A percentile compares a stretch with the other conserved stretches of the same genome.
Evolutionary conservation across 768 basidiomycete species (phyloP).

Genomic region (Boletellus ananiceps): DNA sequence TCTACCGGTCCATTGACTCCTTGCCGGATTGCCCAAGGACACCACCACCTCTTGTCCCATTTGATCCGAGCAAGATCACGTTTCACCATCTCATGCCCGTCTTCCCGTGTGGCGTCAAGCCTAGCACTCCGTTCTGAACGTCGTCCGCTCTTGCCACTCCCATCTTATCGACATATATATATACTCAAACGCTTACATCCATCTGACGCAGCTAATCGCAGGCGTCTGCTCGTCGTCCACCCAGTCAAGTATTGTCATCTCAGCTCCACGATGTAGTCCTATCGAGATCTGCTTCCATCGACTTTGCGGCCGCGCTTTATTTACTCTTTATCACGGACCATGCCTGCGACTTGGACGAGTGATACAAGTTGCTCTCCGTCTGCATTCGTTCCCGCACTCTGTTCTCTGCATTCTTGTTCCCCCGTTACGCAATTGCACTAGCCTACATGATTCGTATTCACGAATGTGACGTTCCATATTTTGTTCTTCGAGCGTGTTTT

Average conservation of each 20-base stretch:
- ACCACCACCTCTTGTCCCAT: slow-evolving; percentile 34
- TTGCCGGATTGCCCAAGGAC: slow-evolving; percentile 25
- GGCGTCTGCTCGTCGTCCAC: slow-evolving; percentile 18
- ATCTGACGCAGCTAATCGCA: slow-evolving; percentile 30
- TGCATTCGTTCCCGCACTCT: slow-evolving; percentile 16
- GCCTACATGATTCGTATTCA: slow-evolving; percentile 19
- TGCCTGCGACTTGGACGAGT: slow-evolving; percentile 25
- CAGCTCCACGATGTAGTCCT: slow-evolving; percentile 26
- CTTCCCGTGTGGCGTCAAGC: slow-evolving; percentile 30
- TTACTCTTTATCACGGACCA: slow-evolving; percentile 29
- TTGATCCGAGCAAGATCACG: slow-evolving; percentile 45
- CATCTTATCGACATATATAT: slow-evolving; percentile 24
- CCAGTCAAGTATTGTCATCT: slow-evolving; percentile 23
- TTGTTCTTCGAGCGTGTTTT: slow-evolving; percentile 11
- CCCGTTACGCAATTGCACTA: slow-evolving; percentile 14
- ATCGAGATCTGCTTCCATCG: slow-evolving; percentile 20
- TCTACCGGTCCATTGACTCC: slow-evolving; percentile 28
- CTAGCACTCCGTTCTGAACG: slow-evolving; percentile 11
- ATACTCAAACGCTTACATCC: slow-evolving; percentile 26
- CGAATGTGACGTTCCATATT: slow-evolving; percentile 11
- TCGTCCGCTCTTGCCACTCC: slow-evolving; percentile 8
- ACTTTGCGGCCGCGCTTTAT: slow-evolving; percentile 12
- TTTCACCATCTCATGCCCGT: slow-evolving; percentile 65
- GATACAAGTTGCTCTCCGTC: slow-evolving; percentile 11
- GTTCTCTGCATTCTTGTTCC: slow-evolving; percentile 25